phyloP scores from a whole-genome alignment of 2,329 filamentous ascomycete species.

The Huntiella bhutanensis region DNA sequence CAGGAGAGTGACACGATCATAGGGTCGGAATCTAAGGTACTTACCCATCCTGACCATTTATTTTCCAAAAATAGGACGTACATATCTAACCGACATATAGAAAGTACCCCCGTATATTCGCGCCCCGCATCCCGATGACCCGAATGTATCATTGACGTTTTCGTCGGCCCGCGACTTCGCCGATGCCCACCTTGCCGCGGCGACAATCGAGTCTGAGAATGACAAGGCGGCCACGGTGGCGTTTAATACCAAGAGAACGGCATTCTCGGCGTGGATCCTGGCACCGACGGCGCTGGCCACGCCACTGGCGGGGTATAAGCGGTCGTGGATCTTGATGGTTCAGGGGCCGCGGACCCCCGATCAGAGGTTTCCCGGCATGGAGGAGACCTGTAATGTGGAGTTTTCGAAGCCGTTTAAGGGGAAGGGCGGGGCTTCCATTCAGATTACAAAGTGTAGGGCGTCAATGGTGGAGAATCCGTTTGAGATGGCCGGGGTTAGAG shows the following conservation, averaged over 20 bases:
- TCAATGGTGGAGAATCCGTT: constrained; percentile 10
- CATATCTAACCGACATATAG: neutral
- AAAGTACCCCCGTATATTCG: neutral
- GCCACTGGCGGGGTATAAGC: constrained; percentile 1
- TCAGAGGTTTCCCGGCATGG: constrained; percentile 7
- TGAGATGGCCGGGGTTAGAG: neutral
- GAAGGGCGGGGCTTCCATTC: neutral
- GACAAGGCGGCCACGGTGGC: constrained; percentile 1
- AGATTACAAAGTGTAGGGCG: neutral
- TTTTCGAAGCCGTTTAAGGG: constrained; percentile 1
- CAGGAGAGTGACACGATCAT: too few species aligned
- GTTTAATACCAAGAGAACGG: constrained; percentile 6
- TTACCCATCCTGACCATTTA: too few species aligned
- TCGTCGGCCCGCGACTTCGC: constrained; percentile 7
- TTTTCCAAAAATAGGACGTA: too few species aligned
- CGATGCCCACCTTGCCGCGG: constrained; percentile 5
- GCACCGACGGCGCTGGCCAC: neutral
- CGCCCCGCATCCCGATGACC: constrained; percentile 1
- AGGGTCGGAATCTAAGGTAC: too few species aligned
- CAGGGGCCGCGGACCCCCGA: neutral
- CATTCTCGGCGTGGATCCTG: constrained; percentile 10
- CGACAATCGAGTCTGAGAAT: constrained; percentile 10
- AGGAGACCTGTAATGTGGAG: constrained; percentile 1
- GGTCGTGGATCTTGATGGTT: constrained; percentile 10
- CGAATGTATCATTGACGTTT: constrained; percentile 2